A percentile compares a stretch with the other conserved stretches of the same genome.
phyloP scores from a whole-genome alignment of 768 basidiomycete genomes.

The Rhodotorula diobovata region DNA sequence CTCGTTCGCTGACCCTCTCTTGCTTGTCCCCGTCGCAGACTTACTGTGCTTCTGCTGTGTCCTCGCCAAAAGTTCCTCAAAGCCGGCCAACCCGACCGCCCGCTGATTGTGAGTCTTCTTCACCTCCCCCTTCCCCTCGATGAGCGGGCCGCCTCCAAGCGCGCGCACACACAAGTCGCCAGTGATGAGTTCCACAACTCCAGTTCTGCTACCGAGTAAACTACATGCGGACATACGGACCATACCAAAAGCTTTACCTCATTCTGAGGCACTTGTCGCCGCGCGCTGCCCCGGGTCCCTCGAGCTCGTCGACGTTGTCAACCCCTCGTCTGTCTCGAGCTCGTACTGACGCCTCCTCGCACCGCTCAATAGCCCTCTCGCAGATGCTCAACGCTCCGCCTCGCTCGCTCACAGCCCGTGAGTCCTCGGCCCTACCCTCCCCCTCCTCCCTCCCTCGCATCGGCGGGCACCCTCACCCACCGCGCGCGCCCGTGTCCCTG shows the following conservation, averaged over 20 bases:
- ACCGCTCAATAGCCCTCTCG: not conserved
- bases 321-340: not conserved
- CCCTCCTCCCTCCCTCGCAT: not conserved
- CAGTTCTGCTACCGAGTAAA: conserved; percentile 23
- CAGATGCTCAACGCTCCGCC: not conserved
- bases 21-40: too few species aligned
- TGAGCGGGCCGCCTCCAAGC: not conserved
- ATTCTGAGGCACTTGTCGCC: conserved; percentile 16
- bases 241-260: conserved; percentile 30
- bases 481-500: too few species aligned
- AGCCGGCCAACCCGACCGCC: too few species aligned
- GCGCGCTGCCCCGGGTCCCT: too few species aligned
- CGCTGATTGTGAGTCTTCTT: too few species aligned
- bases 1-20: too few species aligned
- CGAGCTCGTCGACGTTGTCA: too few species aligned
- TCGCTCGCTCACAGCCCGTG: not conserved
- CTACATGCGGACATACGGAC: conserved; percentile 17
- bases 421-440: too few species aligned
- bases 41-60: too few species aligned
- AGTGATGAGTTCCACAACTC: conserved; percentile 27
- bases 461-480: too few species aligned
- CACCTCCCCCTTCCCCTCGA: not conserved
- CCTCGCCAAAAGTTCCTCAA: too few species aligned
- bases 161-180: not conserved
- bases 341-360: not conserved